Evolutionary conservation across 192 early-diverging fungal genomes (phyloP).

Genomic region (Thoreauomyces humboldtii): DNA sequence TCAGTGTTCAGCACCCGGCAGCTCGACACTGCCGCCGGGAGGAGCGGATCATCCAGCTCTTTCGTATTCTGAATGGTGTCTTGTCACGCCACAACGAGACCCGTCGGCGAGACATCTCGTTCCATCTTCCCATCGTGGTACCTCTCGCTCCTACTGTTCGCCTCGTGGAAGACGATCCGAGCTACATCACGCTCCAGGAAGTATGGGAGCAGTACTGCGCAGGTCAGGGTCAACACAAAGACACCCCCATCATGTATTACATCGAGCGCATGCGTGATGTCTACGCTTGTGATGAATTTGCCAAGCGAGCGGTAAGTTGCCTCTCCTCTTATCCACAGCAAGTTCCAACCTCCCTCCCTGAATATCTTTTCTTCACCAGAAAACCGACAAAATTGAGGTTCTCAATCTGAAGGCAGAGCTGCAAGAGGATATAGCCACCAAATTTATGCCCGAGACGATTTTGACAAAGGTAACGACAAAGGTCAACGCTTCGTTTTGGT

Average conservation of each 20-base stretch:
- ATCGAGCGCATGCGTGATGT: slow-evolving; percentile 70
- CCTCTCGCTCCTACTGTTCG: slow-evolving; percentile 90
- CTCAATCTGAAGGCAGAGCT: slow-evolving; percentile 81
- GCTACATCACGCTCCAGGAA: slow-evolving; percentile 85
- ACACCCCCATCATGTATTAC: slow-evolving; percentile 83
- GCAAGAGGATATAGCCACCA: slow-evolving; percentile 79
- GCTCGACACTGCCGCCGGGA: slow-evolving; percentile 85
- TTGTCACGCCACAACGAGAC: slow-evolving; percentile 81
- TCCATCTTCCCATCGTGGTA: slow-evolving; percentile 88
- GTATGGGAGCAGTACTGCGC: slow-evolving; percentile 90
- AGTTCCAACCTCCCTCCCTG: too few species aligned
- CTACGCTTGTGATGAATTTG: slow-evolving; percentile 40
- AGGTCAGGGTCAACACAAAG: slow-evolving; percentile 70
- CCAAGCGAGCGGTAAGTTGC: slow-evolving; percentile 48
- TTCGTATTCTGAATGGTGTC: slow-evolving; percentile 85
- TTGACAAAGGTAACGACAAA: slow-evolving; percentile 71
- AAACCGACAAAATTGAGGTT: slow-evolving; percentile 61
- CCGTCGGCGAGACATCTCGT: slow-evolving; percentile 71
- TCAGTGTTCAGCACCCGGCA: slow-evolving; percentile 94
- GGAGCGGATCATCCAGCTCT: slow-evolving; percentile 93
- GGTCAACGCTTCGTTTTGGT: neutral
- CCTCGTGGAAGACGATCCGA: slow-evolving; percentile 88
- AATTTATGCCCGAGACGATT: slow-evolving; percentile 82
- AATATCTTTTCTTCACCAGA: too few species aligned
- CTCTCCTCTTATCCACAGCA: too few species aligned